Conservation (phyloP, 805 yeast species). For the Yarrowia osloensis region DNA sequence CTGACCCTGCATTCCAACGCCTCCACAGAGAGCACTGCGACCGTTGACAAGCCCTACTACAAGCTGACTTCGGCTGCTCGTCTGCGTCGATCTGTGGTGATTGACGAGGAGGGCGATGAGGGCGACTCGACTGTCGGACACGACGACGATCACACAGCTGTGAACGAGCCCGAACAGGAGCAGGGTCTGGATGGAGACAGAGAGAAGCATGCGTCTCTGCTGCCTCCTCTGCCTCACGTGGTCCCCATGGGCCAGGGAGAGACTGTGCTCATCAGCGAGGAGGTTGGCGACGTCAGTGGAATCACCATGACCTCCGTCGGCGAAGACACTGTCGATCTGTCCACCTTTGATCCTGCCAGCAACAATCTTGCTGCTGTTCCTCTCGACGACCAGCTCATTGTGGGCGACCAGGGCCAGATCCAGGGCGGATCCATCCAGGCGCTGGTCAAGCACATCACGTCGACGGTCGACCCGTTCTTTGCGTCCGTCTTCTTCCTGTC, state of each 20-base stretch:
- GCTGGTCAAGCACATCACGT: slow-evolving; percentile 39
- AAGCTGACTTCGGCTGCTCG: slow-evolving; percentile 25
- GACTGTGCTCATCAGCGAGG: slow-evolving; percentile 5
- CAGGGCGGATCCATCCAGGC: slow-evolving; percentile 44
- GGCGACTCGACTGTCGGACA: not conserved
- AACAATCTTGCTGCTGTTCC: slow-evolving; percentile 2
- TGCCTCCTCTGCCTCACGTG: slow-evolving; percentile 12
- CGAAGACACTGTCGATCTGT: not conserved
- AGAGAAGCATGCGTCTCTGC: slow-evolving; percentile 1
- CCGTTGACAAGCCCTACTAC: slow-evolving; percentile 24
- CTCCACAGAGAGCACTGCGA: slow-evolving; percentile 28
- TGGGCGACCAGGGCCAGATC: slow-evolving; percentile 36
- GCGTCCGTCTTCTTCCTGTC: slow-evolving; percentile 75
- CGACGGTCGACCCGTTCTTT: slow-evolving; percentile 58
- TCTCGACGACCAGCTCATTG: slow-evolving; percentile 27
- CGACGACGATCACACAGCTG: not conserved
- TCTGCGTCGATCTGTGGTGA: slow-evolving; percentile 10
- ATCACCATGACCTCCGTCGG: not conserved
- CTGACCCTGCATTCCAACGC: slow-evolving; percentile 18
- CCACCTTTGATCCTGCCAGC: slow-evolving; percentile 4
- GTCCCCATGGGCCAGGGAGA: not conserved
- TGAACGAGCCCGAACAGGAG: not conserved
- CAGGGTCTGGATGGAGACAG: not conserved
- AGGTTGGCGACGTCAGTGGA: slow-evolving; percentile 13
- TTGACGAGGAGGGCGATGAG: slow-evolving; percentile 24